Percentiles rank a stretch among this genome's conserved stretches.
These are phyloP conservation scores for Pseudocercospora fuligena DNA, from an alignment of 2,329 filamentous ascomycete species.

Conservation along the genomic window DNA sequence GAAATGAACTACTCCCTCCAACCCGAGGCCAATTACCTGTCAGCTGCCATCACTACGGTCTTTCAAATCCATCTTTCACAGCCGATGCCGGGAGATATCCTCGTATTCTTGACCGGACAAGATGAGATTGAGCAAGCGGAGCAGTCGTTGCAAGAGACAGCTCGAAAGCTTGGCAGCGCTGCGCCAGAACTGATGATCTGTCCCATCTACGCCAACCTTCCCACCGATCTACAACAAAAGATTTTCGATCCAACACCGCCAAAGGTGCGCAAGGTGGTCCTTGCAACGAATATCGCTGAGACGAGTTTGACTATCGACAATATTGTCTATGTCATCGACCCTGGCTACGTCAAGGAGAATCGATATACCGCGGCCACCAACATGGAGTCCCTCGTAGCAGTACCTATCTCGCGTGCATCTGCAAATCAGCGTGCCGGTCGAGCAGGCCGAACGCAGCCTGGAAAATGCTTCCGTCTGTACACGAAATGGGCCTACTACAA, in stretches of 20 bases:
- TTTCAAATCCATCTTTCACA: slow-evolving; percentile 95
- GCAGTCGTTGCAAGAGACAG: slow-evolving; percentile 81
- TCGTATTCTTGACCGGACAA: slow-evolving; percentile 94
- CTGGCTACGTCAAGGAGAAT: slow-evolving; percentile 94
- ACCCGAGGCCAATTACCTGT: slow-evolving; percentile 92
- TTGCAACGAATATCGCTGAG: slow-evolving; percentile 97
- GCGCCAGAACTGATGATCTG: slow-evolving; percentile 87
- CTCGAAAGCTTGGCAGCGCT: slow-evolving; percentile 81
- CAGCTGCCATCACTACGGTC: slow-evolving; percentile 87
- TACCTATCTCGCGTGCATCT: slow-evolving; percentile 87
- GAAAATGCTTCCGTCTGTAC: slow-evolving; percentile 91
- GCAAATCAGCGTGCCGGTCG: slow-evolving; percentile 92
- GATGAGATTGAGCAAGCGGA: slow-evolving; percentile 94
- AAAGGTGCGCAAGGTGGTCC: slow-evolving; percentile 83
- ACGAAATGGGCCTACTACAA: slow-evolving; percentile 88
- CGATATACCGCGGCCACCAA: slow-evolving; percentile 88
- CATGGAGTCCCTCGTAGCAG: slow-evolving; percentile 89
- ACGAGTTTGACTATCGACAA: slow-evolving; percentile 95
- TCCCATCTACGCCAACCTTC: slow-evolving; percentile 92
- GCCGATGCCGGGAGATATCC: slow-evolving; percentile 76
- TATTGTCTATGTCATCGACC: slow-evolving; percentile 94
- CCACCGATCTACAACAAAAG: slow-evolving; percentile 85
- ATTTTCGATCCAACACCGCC: slow-evolving; percentile 94
- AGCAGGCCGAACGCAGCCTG: slow-evolving; percentile 87
- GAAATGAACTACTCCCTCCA: slow-evolving; percentile 89